Evolutionary conservation across 257 asterid species (phyloP).

Genomic region (Plantago elongata): DNA sequence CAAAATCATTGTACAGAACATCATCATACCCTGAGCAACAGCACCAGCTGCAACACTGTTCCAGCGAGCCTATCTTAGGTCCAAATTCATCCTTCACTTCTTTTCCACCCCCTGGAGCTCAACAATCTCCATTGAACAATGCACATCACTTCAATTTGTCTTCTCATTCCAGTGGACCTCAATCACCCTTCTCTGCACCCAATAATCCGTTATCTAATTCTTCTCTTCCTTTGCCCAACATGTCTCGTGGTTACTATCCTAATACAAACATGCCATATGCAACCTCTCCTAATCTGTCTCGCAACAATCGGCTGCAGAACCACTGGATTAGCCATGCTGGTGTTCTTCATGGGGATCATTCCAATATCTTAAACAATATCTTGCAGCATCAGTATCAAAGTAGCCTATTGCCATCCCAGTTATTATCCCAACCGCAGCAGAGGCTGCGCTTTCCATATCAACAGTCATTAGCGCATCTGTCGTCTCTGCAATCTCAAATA

Average conservation of each 20-base stretch:
- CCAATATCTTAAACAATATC: conserved; percentile 50
- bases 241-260: conserved; percentile 51
- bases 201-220: conserved; percentile 47
- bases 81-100: conserved; percentile 82
- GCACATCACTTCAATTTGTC: conserved; percentile 44
- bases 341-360: conserved; percentile 40
- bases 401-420: conserved; percentile 56
- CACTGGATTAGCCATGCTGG: conserved; percentile 39
- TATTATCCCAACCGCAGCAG: conserved; percentile 48
- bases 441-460: conserved; percentile 56
- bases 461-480: conserved; percentile 62
- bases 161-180: conserved; percentile 56
- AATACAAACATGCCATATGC: conserved; percentile 32
- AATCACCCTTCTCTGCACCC: conserved; percentile 44
- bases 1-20: conserved; percentile 64
- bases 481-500: conserved; percentile 61
- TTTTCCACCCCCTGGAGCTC: conserved; percentile 72
- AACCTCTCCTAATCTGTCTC: conserved; percentile 8
- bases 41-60: conserved; percentile 63
- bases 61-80: conserved; percentile 77
- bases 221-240: conserved; percentile 44
- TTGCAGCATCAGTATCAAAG: conserved; percentile 67
- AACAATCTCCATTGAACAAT: conserved; percentile 53
- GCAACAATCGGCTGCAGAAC: conserved; percentile 25
- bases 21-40: conserved; percentile 81